Percentiles rank a stretch among this genome's conserved stretches.
Evolutionary conservation across 2,329 filamentous ascomycete species (phyloP).

Genomic region (Aspergillus ibericus): DNA sequence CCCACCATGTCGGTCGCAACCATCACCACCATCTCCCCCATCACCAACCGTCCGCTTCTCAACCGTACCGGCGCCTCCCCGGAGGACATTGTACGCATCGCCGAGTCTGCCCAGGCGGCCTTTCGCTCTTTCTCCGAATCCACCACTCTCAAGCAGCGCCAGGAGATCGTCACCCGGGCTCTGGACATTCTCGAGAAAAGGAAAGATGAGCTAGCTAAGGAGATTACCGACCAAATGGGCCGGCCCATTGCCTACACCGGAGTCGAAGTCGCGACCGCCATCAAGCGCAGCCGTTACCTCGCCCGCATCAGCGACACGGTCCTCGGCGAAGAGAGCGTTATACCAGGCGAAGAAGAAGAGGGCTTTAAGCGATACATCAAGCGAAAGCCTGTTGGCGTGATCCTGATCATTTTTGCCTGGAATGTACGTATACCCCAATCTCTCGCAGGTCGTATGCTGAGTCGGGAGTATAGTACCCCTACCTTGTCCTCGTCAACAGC

Average conservation of each 20-base stretch:
- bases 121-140: conserved; percentile 64
- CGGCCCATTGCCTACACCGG: conserved; percentile 80
- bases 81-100: conserved; percentile 23
- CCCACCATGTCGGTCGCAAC: conserved; percentile 28
- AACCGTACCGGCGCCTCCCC: conserved; percentile 67
- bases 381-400: conserved; percentile 80
- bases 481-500: conserved; percentile 85
- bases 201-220: conserved; percentile 74
- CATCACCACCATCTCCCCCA: conserved; percentile 75
- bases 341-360: conserved; percentile 61
- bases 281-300: conserved; percentile 78
- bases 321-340: conserved; percentile 63
- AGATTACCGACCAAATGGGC: conserved; percentile 89
- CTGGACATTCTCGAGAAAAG: conserved; percentile 67
- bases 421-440: conserved; percentile 61
- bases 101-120: conserved; percentile 27
- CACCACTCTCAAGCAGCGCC: conserved; percentile 69
- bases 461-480: conserved; percentile 69
- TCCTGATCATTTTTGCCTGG: conserved; percentile 87
- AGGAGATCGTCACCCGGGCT: conserved; percentile 76
- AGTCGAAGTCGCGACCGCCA: conserved; percentile 78
- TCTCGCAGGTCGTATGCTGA: neutral
- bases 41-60: conserved; percentile 79
- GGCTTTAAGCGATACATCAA: conserved; percentile 86
- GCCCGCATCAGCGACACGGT: conserved; percentile 78